These are phyloP conservation scores for Antarctomyces pellizariae DNA, from an alignment of 495 filamentous ascomycete genomes.

Conservation along the genomic window DNA sequence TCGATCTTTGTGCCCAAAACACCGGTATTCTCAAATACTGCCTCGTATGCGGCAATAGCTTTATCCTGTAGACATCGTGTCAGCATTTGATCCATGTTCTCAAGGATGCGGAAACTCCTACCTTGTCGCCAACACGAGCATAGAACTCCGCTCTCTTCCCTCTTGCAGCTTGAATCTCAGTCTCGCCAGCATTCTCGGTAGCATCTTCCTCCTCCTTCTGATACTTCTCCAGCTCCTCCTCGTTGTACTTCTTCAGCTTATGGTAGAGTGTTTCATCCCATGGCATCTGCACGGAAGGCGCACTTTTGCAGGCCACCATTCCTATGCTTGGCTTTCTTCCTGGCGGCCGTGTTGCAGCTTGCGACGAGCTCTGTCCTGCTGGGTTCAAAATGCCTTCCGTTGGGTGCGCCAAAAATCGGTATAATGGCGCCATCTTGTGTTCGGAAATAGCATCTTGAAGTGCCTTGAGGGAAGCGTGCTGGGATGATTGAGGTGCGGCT, in stretches of 20 bases:
- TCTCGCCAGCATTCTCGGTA: constrained; percentile 84
- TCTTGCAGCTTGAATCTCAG: constrained; percentile 73
- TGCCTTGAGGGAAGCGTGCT: constrained; percentile 53
- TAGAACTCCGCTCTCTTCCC: constrained; percentile 93
- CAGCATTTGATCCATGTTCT: constrained; percentile 5
- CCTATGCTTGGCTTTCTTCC: constrained; percentile 36
- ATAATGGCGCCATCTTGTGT: constrained; percentile 91
- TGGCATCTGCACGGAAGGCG: constrained; percentile 39
- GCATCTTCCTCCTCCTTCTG: constrained; percentile 93
- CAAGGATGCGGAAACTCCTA: constrained; percentile 17
- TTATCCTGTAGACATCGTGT: constrained; percentile 40
- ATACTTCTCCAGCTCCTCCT: constrained; percentile 70
- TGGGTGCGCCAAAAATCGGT: constrained; percentile 85
- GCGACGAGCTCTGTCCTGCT: constrained; percentile 42
- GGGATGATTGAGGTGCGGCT: constrained; percentile 37
- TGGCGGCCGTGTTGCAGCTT: constrained; percentile 27
- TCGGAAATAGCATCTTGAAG: constrained; percentile 84
- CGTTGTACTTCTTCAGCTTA: constrained; percentile 63
- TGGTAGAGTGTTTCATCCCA: constrained; percentile 88
- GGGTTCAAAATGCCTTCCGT: constrained; percentile 73
- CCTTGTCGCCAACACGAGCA: constrained; percentile 87
- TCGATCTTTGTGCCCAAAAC: constrained; percentile 93
- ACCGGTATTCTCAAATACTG: constrained; percentile 78
- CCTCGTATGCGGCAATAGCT: constrained; percentile 76
- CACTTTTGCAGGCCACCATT: constrained; percentile 43